Evolutionary conservation across 2,329 filamentous ascomycete species (phyloP).

Genomic region (Tothia fuscella): DNA sequence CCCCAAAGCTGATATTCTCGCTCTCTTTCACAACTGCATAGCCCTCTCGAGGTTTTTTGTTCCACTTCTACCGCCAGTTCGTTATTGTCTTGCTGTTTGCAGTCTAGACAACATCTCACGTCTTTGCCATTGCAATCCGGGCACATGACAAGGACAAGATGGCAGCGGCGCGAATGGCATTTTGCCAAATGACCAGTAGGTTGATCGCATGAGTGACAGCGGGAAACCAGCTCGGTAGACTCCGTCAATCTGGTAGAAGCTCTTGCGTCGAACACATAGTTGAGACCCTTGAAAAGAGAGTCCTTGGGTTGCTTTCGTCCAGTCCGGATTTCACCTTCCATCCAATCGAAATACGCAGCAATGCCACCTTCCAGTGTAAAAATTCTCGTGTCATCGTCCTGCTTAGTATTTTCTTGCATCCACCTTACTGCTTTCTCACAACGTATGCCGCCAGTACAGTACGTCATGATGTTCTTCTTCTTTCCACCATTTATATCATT

Average conservation of each 20-base stretch:
- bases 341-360: conserved; percentile 18
- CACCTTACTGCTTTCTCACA: conserved; percentile 19
- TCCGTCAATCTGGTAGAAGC: conserved; percentile 14
- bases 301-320: conserved; percentile 15
- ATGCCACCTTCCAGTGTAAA: conserved; percentile 17
- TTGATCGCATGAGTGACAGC: conserved; percentile 15
- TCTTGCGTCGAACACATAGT: conserved; percentile 19
- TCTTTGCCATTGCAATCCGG: conserved; percentile 12
- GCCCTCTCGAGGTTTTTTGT: conserved; percentile 8
- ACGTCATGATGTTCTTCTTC: conserved; percentile 16
- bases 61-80: neutral
- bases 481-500: conserved; percentile 2
- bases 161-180: conserved; percentile 14
- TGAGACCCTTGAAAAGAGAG: conserved; percentile 16
- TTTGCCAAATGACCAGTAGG: conserved; percentile 15
- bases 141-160: conserved; percentile 17
- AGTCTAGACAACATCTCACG: conserved; percentile 15
- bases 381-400: conserved; percentile 12
- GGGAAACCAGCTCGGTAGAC: conserved; percentile 12
- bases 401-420: conserved; percentile 16
- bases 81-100: conserved; percentile 8
- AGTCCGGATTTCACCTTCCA: conserved; percentile 14
- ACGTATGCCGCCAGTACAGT: conserved; percentile 18
- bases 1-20: conserved; percentile 16
- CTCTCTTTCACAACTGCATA: conserved; percentile 16